Evolutionary conservation across 2,329 filamentous ascomycete genomes (phyloP).

Genomic region (Verticillium klebahnii): DNA sequence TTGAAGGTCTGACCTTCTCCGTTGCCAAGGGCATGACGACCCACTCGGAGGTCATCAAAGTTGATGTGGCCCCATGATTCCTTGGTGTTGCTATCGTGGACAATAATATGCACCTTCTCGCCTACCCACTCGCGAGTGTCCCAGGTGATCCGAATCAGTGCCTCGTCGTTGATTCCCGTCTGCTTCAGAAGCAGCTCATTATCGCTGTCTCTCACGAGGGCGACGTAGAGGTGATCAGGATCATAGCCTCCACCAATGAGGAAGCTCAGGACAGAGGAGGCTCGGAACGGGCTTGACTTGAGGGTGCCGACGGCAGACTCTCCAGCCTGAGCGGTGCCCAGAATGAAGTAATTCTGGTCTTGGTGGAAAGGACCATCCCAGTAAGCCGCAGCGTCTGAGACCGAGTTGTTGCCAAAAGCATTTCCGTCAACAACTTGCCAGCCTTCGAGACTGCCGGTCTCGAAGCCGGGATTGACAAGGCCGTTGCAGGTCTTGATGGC

Average conservation of each 20-base stretch:
- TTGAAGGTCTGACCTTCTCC: conserved; percentile 19
- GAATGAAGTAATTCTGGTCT: conserved; percentile 17
- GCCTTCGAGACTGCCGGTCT: conserved; percentile 18
- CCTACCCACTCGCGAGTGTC: conserved; percentile 23
- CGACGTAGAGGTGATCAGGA: conserved; percentile 21
- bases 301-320: conserved; percentile 20
- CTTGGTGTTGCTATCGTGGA: conserved; percentile 18
- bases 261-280: conserved; percentile 23
- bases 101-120: conserved; percentile 15
- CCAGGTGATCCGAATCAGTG: conserved; percentile 23
- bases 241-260: conserved; percentile 25
- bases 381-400: conserved; percentile 15
- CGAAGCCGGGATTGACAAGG: conserved; percentile 18
- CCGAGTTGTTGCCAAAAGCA: conserved; percentile 19
- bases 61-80: conserved; percentile 22
- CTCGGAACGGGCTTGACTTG: conserved; percentile 21
- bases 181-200: conserved; percentile 19
- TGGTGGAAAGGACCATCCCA: conserved; percentile 23
- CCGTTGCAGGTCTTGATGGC: background rate
- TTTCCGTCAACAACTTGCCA: conserved; percentile 20
- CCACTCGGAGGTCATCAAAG: conserved; percentile 24
- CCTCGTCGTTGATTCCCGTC: conserved; percentile 23
- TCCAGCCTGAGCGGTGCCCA: conserved; percentile 18
- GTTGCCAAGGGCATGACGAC: conserved; percentile 18
- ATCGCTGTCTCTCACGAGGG: conserved; percentile 20